Base-by-base conservation (phyloP, 2,329 filamentous ascomycete species). In the Botrytis elliptica region DNA sequence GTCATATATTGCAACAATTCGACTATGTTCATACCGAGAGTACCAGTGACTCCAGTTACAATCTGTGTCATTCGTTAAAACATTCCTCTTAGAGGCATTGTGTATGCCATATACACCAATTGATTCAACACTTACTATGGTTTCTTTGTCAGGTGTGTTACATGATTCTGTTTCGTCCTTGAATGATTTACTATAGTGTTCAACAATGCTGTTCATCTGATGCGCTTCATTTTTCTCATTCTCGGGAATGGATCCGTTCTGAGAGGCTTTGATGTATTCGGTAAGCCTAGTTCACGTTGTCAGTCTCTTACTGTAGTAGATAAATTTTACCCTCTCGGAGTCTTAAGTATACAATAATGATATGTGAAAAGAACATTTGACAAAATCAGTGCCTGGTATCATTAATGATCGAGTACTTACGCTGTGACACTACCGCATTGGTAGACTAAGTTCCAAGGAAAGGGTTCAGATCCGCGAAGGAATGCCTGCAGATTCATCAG, bases 361-460 rank as follows among this genome's bases (percentile, higher is more conserved):
- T 22, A 22, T 40, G 16, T 22, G 38, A 0, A 16, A 18, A 55
- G 9, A 2, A 22, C 10, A 22, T 40, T 68, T 14, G 46, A 55
- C 4, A 14, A 38, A 20, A 25, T 16, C 16, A n/a, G 7, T 46
- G 16, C 1, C 22, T 36, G 3, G 42, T 57, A 22, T 18, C n/a
- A 57, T 16, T 79, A 22, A 85, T 79, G 63, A 81, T 80, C 25
- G 55, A 14, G 46, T 33, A 64, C 74, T 73, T 68, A 78, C 78
- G 52, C 72, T 25, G 83, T 76, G n/a, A 90, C 81, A 3, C 84
- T 89, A 1, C 88, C 87, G 72, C 85, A 86, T 74, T 91, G 88
- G 75, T 91, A 90, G 0, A 91, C 85, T 1, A 91, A 79, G 73
- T 88, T 91, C 74, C 87, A 82, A 0, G 89, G 88, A 1, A 91